Evolutionary conservation across 352 stramenopile genomes (phyloP).

Genomic region (Blastocystis sp.): DNA sequence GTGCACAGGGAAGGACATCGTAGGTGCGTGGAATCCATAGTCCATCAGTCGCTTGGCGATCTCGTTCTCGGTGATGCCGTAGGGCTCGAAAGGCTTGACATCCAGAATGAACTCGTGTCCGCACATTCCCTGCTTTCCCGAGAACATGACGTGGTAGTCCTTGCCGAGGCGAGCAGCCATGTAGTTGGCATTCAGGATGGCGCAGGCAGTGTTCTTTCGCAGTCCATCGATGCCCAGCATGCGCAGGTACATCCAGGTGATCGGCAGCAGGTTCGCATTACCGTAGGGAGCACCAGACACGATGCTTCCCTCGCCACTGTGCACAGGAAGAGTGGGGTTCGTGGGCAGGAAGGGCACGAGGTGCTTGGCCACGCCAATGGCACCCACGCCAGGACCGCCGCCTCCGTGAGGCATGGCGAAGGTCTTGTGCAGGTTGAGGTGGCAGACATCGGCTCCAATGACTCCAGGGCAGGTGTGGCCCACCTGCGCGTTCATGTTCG

Average conservation of each 20-base stretch:
- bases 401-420: conserved; percentile 98
- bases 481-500: conserved; percentile 99
- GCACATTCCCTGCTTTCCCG: conserved; percentile 88
- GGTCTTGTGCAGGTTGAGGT: conserved; percentile 99
- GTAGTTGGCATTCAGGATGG: conserved; percentile 99
- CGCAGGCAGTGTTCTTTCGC: conserved; percentile 76
- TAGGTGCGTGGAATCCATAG: conserved; percentile 98
- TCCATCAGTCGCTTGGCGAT: conserved; percentile 96
- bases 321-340: conserved; percentile 77
- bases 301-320: conserved; percentile 67
- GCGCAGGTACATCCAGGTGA: conserved; percentile 99
- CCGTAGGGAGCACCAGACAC: conserved; percentile 90
- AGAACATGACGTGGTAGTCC: conserved; percentile 86
- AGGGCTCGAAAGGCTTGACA: conserved; percentile 88
- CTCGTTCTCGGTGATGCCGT: conserved; percentile 90
- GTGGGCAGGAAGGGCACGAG: conserved; percentile 89
- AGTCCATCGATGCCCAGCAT: conserved; percentile 91
- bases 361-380: conserved; percentile 82
- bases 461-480: conserved; percentile 87
- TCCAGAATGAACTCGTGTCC: conserved; percentile 99
- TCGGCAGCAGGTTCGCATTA: conserved; percentile 92
- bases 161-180: conserved; percentile 87
- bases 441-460: conserved; percentile 94
- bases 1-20: conserved; percentile 96
- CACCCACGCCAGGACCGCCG: conserved; percentile 84